A percentile compares a stretch with the other conserved stretches of the same genome.
Evolutionary conservation across 2,329 filamentous ascomycete genomes (phyloP).

Genomic region (Capronia coronata): DNA sequence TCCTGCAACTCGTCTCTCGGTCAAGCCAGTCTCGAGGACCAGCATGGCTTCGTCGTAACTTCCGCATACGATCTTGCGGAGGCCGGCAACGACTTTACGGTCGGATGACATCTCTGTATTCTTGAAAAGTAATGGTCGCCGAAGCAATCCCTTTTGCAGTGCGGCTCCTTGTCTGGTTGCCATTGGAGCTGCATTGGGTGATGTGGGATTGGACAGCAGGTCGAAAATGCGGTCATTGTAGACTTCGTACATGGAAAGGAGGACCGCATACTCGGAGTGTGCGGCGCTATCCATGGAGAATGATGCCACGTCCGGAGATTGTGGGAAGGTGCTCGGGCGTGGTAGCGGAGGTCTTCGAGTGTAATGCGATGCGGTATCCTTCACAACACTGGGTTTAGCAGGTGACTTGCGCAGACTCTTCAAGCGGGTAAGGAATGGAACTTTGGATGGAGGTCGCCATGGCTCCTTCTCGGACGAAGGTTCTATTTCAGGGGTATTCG

Average conservation of each 20-base stretch:
- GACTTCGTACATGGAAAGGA: conserved; percentile 98
- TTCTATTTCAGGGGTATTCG: conserved; percentile 4
- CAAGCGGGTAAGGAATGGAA: conserved; percentile 29
- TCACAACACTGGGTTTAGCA: conserved; percentile 35
- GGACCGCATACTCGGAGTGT: conserved; percentile 72
- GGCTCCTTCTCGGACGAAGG: conserved; percentile 13
- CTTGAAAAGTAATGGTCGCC: conserved; percentile 86
- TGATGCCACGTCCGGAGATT: conserved; percentile 66
- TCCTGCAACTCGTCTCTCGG: conserved; percentile 78
- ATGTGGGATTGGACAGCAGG: conserved; percentile 58
- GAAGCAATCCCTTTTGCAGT: conserved; percentile 60
- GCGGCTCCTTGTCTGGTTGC: conserved; percentile 40
- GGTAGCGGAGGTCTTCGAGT: conserved; percentile 57
- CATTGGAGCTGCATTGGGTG: conserved; percentile 37
- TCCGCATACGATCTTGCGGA: conserved; percentile 83
- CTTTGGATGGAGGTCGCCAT: conserved; percentile 31
- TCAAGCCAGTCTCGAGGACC: conserved; percentile 81
- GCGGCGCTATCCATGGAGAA: conserved; percentile 61
- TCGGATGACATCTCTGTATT: conserved; percentile 80
- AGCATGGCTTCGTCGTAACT: conserved; percentile 77
- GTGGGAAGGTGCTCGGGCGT: conserved; percentile 64
- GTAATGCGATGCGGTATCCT: conserved; percentile 50
- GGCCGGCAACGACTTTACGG: conserved; percentile 86
- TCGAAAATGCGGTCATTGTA: conserved; percentile 99
- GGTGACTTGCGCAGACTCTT: conserved; percentile 27